phyloP scores from a whole-genome alignment of 2,329 filamentous ascomycete species.

The Cadophora sp. region DNA sequence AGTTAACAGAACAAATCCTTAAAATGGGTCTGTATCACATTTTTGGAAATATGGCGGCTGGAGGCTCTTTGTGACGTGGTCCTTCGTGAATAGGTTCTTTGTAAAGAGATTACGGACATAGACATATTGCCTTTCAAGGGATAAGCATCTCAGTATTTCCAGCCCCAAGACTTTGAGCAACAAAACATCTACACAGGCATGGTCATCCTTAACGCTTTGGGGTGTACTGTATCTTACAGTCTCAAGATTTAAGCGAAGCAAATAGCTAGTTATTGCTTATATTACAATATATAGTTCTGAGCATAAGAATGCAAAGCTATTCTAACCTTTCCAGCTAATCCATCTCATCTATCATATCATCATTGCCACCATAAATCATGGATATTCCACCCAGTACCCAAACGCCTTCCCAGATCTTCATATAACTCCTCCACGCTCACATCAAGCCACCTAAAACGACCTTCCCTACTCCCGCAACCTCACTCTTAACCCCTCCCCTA shows the following conservation, averaged over 20 bases:
- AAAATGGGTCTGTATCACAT: too few relatives aligned
- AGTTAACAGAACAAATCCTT: too few relatives aligned
- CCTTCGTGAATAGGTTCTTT: too few relatives aligned
- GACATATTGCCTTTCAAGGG: neutral
- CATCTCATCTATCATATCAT: constrained; percentile 20
- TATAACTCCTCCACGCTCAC: constrained; percentile 45
- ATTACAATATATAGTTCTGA: constrained; percentile 23
- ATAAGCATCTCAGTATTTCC: neutral
- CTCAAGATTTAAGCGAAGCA: neutral
- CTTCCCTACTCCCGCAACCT: constrained; percentile 85
- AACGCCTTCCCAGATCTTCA: neutral
- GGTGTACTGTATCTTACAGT: too few relatives aligned
- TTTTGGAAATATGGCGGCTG: too few relatives aligned
- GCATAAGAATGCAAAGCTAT: constrained; percentile 25
- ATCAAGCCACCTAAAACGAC: constrained; percentile 89
- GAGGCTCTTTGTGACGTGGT: too few relatives aligned
- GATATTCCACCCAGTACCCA: constrained; percentile 13
- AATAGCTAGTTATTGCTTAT: constrained; percentile 22
- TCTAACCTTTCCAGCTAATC: constrained; percentile 12
- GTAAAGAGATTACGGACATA: neutral
- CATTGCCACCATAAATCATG: constrained; percentile 34
- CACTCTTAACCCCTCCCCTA: constrained; percentile 75
- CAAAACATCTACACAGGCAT: neutral
- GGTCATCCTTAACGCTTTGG: neutral
- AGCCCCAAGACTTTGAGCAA: neutral